Evolutionary conservation across 108 stramenopile species (phyloP).

Genomic region (Cyclotella choctawhatcheeana): DNA sequence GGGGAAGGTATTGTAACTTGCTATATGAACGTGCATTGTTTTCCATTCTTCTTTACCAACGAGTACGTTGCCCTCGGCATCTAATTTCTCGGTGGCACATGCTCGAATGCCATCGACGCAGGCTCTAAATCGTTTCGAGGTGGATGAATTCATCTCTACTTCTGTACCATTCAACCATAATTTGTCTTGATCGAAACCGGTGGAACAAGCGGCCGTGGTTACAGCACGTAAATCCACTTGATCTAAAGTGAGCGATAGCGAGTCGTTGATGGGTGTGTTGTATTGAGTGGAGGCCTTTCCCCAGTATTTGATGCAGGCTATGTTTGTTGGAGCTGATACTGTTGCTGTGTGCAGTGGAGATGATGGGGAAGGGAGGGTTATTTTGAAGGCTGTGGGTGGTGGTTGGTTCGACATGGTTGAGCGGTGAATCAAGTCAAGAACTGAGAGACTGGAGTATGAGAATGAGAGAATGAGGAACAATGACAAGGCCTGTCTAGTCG

Average conservation of each 20-base stretch:
- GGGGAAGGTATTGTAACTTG: constrained; percentile 95
- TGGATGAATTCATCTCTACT: constrained; percentile 56
- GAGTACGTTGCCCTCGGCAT: constrained; percentile 43
- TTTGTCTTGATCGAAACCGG: constrained; percentile 75
- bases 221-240: constrained; percentile 93
- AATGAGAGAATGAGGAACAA: too few relatives aligned
- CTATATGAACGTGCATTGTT: constrained; percentile 80
- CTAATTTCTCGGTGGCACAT: constrained; percentile 61
- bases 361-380: not conserved
- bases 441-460: too few relatives aligned
- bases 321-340: constrained; percentile 94
- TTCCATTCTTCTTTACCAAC: constrained; percentile 78
- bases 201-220: constrained; percentile 88
- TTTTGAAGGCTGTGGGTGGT: constrained; percentile 4
- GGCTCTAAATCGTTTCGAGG: constrained; percentile 74
- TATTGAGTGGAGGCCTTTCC: constrained; percentile 89
- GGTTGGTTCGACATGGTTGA: not conserved
- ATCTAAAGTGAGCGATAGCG: constrained; percentile 90
- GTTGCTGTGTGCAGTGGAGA: constrained; percentile 75
- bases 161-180: constrained; percentile 96
- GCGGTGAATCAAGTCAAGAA: not conserved
- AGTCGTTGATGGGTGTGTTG: constrained; percentile 96
- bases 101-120: constrained; percentile 76
- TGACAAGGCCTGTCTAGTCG: too few relatives aligned
- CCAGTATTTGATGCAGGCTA: constrained; percentile 99